Base-by-base conservation (phyloP, 495 filamentous ascomycete species). In the Aspergillus kassunensis region DNA sequence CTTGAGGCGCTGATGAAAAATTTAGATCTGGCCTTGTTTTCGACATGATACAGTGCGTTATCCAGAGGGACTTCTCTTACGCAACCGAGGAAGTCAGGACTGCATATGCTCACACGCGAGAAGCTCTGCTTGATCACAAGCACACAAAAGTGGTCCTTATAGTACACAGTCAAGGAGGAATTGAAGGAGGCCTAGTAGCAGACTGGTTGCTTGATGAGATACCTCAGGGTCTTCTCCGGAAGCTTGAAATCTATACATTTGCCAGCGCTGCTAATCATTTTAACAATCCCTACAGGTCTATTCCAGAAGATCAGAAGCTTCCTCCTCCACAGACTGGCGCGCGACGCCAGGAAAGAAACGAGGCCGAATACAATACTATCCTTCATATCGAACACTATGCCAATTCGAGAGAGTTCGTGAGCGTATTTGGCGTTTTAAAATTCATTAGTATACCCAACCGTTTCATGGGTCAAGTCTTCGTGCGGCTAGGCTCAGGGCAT, bases 241-340 rank as follows among this genome's bases (percentile, higher is more conserved):
- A 87, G 47, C 73, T 95, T 10, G 90, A 95, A 61, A 81, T 93
- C 11, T 93, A 92, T 66, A 93, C 89, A 0, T 95, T 95, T 59
- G 90, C 88, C 8, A 84, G 80, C 49, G 88, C 89, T 6, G 87
- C 90, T 2, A 92, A 91, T 57, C 90, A 93, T 65, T 95, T 92
- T 64, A 92, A 91, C 65, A 91, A 91, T 53, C 90, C 89, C 4
- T 80, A 71, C 72, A 40, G 36, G 9, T 21, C 6, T 6, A 9
- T 46, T 11, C 39, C 39, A 24, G 7, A 34, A 31, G 19, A 13
- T 24, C 41, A 16, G 27, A 23, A 37, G 16, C 13, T 20, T 1
- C 1, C 1, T 15, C n/a, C 33, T 3, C 10, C 11, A 13, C 6
- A 13, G 1, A 4, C 34, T 36, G 16, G 1, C 6, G 24, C 24